These are phyloP conservation scores for Mollisiaceae sp. DNA, from an alignment of 2,329 filamentous ascomycete species.

Conservation along the genomic window DNA sequence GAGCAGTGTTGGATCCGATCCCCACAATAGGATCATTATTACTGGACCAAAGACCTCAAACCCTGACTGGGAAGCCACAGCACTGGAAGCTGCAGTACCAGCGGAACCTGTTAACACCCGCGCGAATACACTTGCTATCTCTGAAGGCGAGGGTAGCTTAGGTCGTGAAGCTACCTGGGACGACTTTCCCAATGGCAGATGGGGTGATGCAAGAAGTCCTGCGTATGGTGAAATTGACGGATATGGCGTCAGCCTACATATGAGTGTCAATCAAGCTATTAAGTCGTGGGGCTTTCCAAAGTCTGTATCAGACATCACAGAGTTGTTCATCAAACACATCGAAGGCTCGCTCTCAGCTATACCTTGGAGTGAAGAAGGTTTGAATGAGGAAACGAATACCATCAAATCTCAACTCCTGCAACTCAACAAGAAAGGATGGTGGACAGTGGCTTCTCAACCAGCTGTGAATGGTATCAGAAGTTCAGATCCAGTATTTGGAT, in stretches of 20 bases:
- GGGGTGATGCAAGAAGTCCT: constrained; percentile 90
- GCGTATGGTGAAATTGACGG: constrained; percentile 97
- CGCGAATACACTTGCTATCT: constrained; percentile 88
- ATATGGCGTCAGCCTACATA: constrained; percentile 95
- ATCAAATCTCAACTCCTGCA: constrained; percentile 78
- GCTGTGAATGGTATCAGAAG: constrained; percentile 86
- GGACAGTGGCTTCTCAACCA: constrained; percentile 95
- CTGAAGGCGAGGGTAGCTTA: constrained; percentile 86
- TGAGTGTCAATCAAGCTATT: constrained; percentile 82
- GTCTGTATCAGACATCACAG: constrained; percentile 72
- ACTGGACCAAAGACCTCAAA: constrained; percentile 63
- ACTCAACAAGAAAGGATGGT: constrained; percentile 86
- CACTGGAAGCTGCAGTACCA: constrained; percentile 78
- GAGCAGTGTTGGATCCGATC: constrained; percentile 76
- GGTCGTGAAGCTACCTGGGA: constrained; percentile 98
- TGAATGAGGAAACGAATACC: constrained; percentile 80
- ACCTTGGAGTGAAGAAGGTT: constrained; percentile 91
- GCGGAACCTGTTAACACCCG: constrained; percentile 75
- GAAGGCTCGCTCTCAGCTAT: constrained; percentile 79
- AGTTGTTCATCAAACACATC: constrained; percentile 81
- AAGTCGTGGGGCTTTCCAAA: constrained; percentile 84
- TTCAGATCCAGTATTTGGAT: constrained; percentile 81
- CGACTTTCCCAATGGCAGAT: constrained; percentile 95
- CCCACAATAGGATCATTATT: constrained; percentile 87
- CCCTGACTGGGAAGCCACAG: constrained; percentile 73